phyloP scores from a whole-genome alignment of 2,329 filamentous ascomycete species.

The Fusarium caatingaense region DNA sequence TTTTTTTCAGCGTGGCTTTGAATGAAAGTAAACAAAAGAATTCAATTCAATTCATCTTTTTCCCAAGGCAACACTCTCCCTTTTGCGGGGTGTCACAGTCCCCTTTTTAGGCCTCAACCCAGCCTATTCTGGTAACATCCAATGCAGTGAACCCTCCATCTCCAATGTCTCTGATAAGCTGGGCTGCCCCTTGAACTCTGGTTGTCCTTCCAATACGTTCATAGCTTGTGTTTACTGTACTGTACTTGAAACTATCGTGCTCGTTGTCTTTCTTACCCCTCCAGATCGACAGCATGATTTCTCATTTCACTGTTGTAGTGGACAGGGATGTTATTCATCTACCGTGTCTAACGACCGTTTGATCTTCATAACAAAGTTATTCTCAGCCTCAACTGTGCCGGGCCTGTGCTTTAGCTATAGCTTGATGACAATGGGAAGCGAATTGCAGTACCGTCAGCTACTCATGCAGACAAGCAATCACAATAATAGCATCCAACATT shows the following conservation, averaged over 20 bases:
- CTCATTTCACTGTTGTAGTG: background rate
- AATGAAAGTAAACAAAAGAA: slow-evolving; percentile 44
- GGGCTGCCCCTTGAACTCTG: background rate
- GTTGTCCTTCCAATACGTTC: background rate
- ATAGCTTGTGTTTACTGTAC: slow-evolving; percentile 10
- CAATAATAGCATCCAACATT: background rate
- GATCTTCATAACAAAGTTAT: slow-evolving; percentile 9
- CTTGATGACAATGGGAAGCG: slow-evolving; percentile 1
- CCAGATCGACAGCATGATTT: slow-evolving; percentile 31
- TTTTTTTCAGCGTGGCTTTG: slow-evolving; percentile 2
- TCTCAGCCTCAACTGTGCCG: slow-evolving; percentile 4
- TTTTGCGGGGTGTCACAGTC: background rate
- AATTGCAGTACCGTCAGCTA: background rate
- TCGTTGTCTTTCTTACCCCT: slow-evolving; percentile 9
- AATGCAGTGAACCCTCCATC: slow-evolving; percentile 8
- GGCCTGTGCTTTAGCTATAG: slow-evolving; percentile 12
- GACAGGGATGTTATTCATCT: slow-evolving; percentile 18
- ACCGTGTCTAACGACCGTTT: slow-evolving; percentile 20
- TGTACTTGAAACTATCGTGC: background rate
- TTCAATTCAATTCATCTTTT: background rate
- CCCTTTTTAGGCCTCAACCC: background rate
- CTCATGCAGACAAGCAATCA: background rate
- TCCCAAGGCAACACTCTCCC: slow-evolving; percentile 22
- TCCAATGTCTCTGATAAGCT: slow-evolving; percentile 23
- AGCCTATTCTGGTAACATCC: background rate